phyloP scores from a whole-genome alignment of 805 yeast species.

The Saturnispora besseyi region DNA sequence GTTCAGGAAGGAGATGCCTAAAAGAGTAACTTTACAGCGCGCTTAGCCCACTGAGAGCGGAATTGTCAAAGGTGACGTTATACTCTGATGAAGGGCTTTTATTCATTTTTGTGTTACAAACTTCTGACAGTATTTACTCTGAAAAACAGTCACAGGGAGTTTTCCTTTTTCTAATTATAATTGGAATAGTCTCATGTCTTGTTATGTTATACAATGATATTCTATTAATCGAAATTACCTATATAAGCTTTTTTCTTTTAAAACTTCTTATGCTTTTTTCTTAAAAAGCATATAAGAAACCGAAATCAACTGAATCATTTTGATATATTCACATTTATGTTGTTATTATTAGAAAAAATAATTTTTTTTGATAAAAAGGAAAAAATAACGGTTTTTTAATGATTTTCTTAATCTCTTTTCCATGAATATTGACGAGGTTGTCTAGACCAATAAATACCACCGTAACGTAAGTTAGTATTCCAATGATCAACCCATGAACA shows the following conservation, averaged over 20 bases:
- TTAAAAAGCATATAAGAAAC: no score
- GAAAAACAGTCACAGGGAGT: neutral
- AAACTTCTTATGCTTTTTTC: no score
- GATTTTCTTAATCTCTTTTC: slow-evolving; percentile 38
- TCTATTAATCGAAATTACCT: no score
- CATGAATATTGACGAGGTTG: slow-evolving; percentile 43
- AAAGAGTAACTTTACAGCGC: slow-evolving; percentile 13
- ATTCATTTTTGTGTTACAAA: no score
- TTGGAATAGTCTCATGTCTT: no score
- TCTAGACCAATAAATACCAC: slow-evolving; percentile 55
- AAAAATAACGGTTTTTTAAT: neutral
- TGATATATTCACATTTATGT: no score
- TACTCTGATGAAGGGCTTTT: neutral
- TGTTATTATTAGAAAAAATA: no score
- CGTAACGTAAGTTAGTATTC: slow-evolving; percentile 52
- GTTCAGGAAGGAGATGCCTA: slow-evolving; percentile 10
- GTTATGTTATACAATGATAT: no score
- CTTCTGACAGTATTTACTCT: neutral
- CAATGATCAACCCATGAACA: slow-evolving; percentile 59
- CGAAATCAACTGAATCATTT: no score
- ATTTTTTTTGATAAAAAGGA: no score
- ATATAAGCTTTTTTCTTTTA: no score
- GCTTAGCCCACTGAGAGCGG: slow-evolving; percentile 5
- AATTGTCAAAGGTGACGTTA: neutral
- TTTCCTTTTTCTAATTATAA: no score